phyloP scores from a whole-genome alignment of 2,329 filamentous ascomycete species.

The Triangularia setosa region DNA sequence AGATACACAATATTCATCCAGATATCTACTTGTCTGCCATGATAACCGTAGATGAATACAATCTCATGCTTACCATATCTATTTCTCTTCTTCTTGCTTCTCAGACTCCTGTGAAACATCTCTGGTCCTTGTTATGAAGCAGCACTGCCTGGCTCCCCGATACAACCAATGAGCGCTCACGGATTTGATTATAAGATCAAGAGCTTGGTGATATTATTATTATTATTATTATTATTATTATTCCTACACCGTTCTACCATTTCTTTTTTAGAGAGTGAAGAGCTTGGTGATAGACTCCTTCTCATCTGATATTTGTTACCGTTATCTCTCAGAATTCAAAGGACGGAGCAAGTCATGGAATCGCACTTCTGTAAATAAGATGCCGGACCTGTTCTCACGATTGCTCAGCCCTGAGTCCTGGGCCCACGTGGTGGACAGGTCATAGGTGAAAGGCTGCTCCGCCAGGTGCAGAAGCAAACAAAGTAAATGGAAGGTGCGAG shows the following conservation, averaged over 20 bases:
- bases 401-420: background rate
- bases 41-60: no score
- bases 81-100: background rate
- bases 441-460: background rate
- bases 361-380: background rate
- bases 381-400: background rate
- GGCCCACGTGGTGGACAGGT: background rate
- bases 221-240: no score
- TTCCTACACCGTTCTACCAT: no score
- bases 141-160: background rate
- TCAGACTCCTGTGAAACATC: background rate
- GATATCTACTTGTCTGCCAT: background rate
- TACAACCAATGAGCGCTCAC: background rate
- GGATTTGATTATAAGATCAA: background rate
- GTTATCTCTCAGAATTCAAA: background rate
- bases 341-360: background rate
- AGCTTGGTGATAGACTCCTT: background rate
- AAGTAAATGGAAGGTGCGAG: background rate
- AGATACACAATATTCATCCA: background rate
- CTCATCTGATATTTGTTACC: background rate
- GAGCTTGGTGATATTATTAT: no score
- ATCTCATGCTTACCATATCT: background rate
- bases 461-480: background rate
- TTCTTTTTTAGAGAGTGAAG: no score
- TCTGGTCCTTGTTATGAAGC: background rate